phyloP scores from a whole-genome alignment of 2,329 filamentous ascomycete species.

The Alternaria infectoria region DNA sequence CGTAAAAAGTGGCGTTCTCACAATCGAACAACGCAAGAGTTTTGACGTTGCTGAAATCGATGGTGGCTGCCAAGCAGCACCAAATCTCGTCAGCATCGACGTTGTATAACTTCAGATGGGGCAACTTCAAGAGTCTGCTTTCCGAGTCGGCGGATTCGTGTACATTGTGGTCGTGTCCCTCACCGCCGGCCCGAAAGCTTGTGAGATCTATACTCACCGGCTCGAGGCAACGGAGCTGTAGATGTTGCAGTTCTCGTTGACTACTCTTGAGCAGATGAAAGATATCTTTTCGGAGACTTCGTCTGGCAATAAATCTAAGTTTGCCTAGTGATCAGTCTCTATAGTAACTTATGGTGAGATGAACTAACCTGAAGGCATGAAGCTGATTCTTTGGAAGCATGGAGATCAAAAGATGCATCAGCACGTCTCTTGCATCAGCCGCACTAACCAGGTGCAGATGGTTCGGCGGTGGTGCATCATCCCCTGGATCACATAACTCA shows the following conservation, averaged over 20 bases:
- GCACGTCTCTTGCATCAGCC: neutral
- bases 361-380: neutral
- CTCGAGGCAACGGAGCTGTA: neutral
- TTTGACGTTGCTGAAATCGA: neutral
- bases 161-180: neutral
- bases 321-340: neutral
- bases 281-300: neutral
- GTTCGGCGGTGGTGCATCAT: neutral
- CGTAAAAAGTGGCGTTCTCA: neutral
- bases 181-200: neutral
- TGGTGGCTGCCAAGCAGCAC: neutral
- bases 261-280: neutral
- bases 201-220: neutral
- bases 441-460: neutral
- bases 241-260: neutral
- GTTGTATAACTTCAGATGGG: neutral
- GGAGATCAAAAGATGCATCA: neutral
- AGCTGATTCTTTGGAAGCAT: neutral
- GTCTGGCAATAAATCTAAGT: neutral
- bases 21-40: neutral
- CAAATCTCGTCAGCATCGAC: neutral
- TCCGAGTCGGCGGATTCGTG: neutral
- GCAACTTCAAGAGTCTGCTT: neutral
- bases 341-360: neutral
- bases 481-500: neutral